phyloP scores from a whole-genome alignment of 2,329 filamentous ascomycete genomes.

The Microcyclospora pomicola region DNA sequence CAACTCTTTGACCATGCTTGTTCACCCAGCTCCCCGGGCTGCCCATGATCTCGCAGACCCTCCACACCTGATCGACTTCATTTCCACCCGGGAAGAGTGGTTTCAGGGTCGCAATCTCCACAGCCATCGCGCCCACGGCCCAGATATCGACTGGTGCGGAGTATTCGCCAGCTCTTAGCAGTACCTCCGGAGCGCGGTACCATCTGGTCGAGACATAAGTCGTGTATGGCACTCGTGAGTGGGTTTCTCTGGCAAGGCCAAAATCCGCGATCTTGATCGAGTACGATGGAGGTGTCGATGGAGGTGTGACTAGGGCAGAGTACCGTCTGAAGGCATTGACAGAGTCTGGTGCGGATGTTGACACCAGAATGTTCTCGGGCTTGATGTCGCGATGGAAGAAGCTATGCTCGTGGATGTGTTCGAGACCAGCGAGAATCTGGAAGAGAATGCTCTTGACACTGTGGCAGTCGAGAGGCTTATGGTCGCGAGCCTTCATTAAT shows the following conservation, averaged over 20 bases:
- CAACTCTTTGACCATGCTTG: slow-evolving; percentile 72
- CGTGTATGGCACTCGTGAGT: slow-evolving; percentile 91
- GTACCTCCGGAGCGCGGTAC: slow-evolving; percentile 87
- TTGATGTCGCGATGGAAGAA: slow-evolving; percentile 99
- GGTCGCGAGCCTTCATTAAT: slow-evolving; percentile 94
- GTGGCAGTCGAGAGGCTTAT: slow-evolving; percentile 77
- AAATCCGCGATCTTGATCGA: slow-evolving; percentile 99
- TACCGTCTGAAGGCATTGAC: slow-evolving; percentile 82
- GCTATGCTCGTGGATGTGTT: slow-evolving; percentile 92
- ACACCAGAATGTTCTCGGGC: slow-evolving; percentile 95
- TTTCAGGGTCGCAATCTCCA: slow-evolving; percentile 92
- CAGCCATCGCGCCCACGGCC: slow-evolving; percentile 96
- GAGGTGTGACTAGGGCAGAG: slow-evolving; percentile 82
- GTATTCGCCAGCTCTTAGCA: slow-evolving; percentile 88
- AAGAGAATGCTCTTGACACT: slow-evolving; percentile 97
- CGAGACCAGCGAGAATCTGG: slow-evolving; percentile 89
- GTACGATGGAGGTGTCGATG: slow-evolving; percentile 83
- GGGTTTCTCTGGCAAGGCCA: slow-evolving; percentile 89
- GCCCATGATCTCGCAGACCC: slow-evolving; percentile 98
- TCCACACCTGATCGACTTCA: slow-evolving; percentile 97
- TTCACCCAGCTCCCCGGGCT: slow-evolving; percentile 97
- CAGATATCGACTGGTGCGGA: slow-evolving; percentile 97
- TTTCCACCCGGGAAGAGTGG: slow-evolving; percentile 94
- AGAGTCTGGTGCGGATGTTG: slow-evolving; percentile 73
- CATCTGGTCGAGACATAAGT: slow-evolving; percentile 97